These are phyloP conservation scores for Porogramme epimiltina DNA, from an alignment of 1,284 basidiomycete species.

Conservation along the genomic window DNA sequence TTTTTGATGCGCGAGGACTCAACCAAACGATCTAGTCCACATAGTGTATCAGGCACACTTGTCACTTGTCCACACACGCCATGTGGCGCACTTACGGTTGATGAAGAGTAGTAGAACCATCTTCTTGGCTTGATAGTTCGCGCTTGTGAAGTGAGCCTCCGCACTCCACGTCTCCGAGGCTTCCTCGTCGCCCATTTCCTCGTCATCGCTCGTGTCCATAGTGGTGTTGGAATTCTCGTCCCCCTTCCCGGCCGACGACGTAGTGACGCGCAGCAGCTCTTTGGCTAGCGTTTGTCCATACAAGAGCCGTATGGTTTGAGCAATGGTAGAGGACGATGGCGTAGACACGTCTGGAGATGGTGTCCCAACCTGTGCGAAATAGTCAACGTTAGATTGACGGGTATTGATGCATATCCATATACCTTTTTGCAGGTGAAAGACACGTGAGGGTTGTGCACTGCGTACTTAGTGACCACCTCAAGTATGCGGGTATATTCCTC, in stretches of 20 bases:
- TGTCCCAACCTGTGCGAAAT: conserved; percentile 60
- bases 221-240: not conserved
- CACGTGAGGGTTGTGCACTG: conserved; percentile 88
- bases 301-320: conserved; percentile 78
- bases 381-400: not conserved
- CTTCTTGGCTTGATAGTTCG: conserved; percentile 90
- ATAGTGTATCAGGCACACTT: not conserved
- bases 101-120: conserved; percentile 92
- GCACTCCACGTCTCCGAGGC: conserved; percentile 56
- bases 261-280: conserved; percentile 69
- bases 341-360: conserved; percentile 84
- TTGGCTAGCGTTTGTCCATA: conserved; percentile 85
- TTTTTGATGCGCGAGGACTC: conserved; percentile 89
- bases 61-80: not conserved
- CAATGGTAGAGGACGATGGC: conserved; percentile 65
- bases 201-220: conserved; percentile 25
- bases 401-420: conserved; percentile 3
- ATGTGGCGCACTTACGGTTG: conserved; percentile 70
- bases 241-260: conserved; percentile 35
- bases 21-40: conserved; percentile 81
- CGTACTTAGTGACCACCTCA: conserved; percentile 94
- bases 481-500: conserved; percentile 94
- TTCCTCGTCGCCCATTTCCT: conserved; percentile 31
- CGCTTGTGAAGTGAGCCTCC: conserved; percentile 81
- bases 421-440: conserved; percentile 94